phyloP scores from a whole-genome alignment of 1,284 basidiomycete species.

The Pyrrhoderma noxium region DNA sequence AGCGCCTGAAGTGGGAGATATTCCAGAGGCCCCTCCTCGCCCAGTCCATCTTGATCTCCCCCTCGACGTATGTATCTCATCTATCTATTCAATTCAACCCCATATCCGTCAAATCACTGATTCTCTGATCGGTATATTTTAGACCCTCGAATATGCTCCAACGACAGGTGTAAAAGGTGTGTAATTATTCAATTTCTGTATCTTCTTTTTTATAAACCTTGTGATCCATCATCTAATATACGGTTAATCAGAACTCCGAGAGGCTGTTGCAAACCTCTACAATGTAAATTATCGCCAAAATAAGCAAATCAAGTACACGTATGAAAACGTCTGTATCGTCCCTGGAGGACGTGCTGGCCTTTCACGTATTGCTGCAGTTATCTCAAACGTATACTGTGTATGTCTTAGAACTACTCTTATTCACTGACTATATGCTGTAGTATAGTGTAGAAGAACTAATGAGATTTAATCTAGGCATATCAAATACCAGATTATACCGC shows the following conservation, averaged over 20 bases:
- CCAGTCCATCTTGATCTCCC: constrained; percentile 58
- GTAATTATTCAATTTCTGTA: background rate
- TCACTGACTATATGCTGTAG: background rate
- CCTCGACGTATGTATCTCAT: constrained; percentile 35
- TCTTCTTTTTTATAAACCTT: background rate
- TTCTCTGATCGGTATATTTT: background rate
- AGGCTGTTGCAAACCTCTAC: constrained; percentile 81
- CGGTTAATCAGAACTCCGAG: constrained; percentile 35
- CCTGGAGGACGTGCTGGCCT: constrained; percentile 87
- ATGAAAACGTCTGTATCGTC: constrained; percentile 87
- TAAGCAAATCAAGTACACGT: constrained; percentile 78
- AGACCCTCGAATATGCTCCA: constrained; percentile 84
- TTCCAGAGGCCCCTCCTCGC: constrained; percentile 67
- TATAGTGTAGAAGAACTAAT: background rate
- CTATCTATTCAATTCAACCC: background rate
- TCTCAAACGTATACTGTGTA: constrained; percentile 77
- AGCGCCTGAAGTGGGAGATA: constrained; percentile 81
- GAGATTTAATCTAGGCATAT: constrained; percentile 50
- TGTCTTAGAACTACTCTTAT: constrained; percentile 23
- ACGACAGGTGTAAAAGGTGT: constrained; percentile 84
- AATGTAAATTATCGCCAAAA: constrained; percentile 81
- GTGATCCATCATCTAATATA: constrained; percentile 17
- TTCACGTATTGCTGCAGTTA: constrained; percentile 84
- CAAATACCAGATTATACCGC: constrained; percentile 87
- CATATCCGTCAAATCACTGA: background rate